Percentiles rank a stretch among this genome's conserved stretches.
phyloP scores from a whole-genome alignment of 108 stramenopile species.

The Cyclostephanos invisitatus region DNA sequence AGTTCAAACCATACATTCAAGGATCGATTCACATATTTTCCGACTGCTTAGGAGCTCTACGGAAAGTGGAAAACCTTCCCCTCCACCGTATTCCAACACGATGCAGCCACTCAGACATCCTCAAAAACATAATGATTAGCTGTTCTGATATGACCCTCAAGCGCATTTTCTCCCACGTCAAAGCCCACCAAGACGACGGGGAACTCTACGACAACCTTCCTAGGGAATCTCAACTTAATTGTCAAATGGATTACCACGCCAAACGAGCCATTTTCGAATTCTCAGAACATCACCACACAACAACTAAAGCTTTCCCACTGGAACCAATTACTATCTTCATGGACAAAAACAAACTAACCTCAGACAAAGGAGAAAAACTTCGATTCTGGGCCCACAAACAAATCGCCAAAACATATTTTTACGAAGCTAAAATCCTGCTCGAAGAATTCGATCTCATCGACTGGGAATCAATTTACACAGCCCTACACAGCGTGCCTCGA shows the following conservation, averaged over 20 bases:
- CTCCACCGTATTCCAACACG: too few relatives aligned
- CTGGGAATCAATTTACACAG: not conserved
- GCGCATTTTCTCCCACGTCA: not conserved
- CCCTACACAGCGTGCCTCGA: not conserved
- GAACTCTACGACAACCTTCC: not conserved
- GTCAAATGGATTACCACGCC: not conserved
- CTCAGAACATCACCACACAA: not conserved
- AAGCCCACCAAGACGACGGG: not conserved
- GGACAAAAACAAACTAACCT: not conserved
- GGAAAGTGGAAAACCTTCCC: not conserved
- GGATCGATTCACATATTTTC: too few relatives aligned
- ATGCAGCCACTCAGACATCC: too few relatives aligned
- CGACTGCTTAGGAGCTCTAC: slow-evolving; percentile 11
- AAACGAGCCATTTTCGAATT: not conserved
- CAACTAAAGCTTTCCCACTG: not conserved
- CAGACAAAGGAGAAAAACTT: not conserved
- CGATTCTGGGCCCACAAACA: not conserved
- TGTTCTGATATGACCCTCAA: not conserved
- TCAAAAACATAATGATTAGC: not conserved
- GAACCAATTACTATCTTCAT: not conserved
- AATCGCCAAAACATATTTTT: not conserved
- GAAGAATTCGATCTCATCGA: not conserved
- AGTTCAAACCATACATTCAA: too few relatives aligned
- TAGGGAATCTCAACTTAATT: not conserved
- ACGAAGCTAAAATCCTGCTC: not conserved